These are phyloP conservation scores for Apiotrichum laibachii DNA, from an alignment of 1,284 basidiomycete genomes.

Conservation along the genomic window DNA sequence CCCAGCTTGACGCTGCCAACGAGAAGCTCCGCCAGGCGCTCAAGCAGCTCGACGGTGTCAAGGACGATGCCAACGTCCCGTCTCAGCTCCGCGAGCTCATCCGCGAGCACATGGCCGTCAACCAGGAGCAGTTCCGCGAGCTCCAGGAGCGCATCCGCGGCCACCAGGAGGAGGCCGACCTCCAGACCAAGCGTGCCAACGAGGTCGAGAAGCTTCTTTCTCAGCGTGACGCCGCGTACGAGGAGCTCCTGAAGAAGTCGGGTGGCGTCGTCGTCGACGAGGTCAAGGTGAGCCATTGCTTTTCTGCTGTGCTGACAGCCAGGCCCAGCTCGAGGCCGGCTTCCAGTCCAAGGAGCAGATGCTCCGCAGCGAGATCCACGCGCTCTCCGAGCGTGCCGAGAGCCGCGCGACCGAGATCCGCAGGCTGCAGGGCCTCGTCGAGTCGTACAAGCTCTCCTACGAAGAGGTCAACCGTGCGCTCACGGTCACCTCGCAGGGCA, in stretches of 20 bases:
- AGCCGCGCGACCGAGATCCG: slow-evolving; percentile 81
- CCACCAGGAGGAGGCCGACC: slow-evolving; percentile 88
- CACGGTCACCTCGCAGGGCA: slow-evolving; percentile 91
- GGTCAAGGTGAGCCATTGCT: slow-evolving; percentile 66
- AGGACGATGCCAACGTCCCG: slow-evolving; percentile 16
- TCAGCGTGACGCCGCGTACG: slow-evolving; percentile 86
- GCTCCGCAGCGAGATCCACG: slow-evolving; percentile 77
- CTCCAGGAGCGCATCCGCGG: slow-evolving; percentile 84
- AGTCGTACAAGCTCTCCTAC: slow-evolving; percentile 91
- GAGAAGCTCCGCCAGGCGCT: slow-evolving; percentile 45
- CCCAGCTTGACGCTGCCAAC: slow-evolving; percentile 30
- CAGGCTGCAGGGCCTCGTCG: slow-evolving; percentile 78
- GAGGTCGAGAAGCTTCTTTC: slow-evolving; percentile 82
- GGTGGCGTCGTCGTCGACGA: slow-evolving; percentile 64
- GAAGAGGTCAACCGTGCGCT: slow-evolving; percentile 98
- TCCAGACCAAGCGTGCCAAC: slow-evolving; percentile 74
- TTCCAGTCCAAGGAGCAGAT: slow-evolving; percentile 89
- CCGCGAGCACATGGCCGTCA: slow-evolving; percentile 82
- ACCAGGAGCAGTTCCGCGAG: slow-evolving; percentile 79
- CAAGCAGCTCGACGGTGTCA: slow-evolving; percentile 37
- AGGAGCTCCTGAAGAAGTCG: slow-evolving; percentile 72
- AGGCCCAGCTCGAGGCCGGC: slow-evolving; percentile 92
- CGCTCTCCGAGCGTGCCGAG: slow-evolving; percentile 89
- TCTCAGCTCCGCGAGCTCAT: slow-evolving; percentile 61
- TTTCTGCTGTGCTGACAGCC: slow-evolving; percentile 19